Conservation (phyloP, 495 filamentous ascomycete species). For the Aspergillus baeticus region DNA sequence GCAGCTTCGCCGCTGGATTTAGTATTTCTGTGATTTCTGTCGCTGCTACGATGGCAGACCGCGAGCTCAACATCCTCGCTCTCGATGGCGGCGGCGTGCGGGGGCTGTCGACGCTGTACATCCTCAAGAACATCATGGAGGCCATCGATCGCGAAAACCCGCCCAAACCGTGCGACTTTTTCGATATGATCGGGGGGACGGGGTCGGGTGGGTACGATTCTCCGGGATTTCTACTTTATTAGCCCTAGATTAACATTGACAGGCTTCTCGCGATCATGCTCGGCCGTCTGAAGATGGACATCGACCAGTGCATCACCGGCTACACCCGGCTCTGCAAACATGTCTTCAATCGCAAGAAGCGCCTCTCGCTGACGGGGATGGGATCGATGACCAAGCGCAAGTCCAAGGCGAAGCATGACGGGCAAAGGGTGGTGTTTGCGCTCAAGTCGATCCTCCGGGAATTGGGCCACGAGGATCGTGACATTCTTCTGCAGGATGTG, state of each 20-base stretch:
- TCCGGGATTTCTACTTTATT: background rate
- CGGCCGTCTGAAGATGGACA: slow-evolving; percentile 42
- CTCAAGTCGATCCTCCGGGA: slow-evolving; percentile 40
- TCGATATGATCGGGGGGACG: slow-evolving; percentile 42
- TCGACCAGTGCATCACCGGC: slow-evolving; percentile 47
- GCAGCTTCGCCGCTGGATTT: no score
- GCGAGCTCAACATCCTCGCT: slow-evolving; percentile 35
- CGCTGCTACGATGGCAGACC: slow-evolving; percentile 16
- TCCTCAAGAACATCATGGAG: slow-evolving; percentile 50
- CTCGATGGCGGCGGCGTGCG: slow-evolving; percentile 58
- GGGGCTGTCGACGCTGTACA: slow-evolving; percentile 49
- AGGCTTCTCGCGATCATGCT: slow-evolving; percentile 42
- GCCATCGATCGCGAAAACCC: slow-evolving; percentile 37
- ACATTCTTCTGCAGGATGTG: slow-evolving; percentile 39
- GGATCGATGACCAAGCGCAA: background rate
- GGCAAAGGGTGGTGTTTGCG: slow-evolving; percentile 35
- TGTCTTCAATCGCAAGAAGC: slow-evolving; percentile 39
- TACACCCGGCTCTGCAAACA: slow-evolving; percentile 35
- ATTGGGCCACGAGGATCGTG: slow-evolving; percentile 29
- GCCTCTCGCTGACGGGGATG: slow-evolving; percentile 25
- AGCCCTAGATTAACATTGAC: background rate
- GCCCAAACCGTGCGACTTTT: slow-evolving; percentile 50
- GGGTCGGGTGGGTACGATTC: slow-evolving; percentile 38
- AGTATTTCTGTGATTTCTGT: no score
- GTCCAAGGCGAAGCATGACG: slow-evolving; percentile 39